A percentile compares a stretch with the other conserved stretches of the same genome.
Evolutionary conservation across 805 yeast genomes (phyloP).

Genomic region (Saccharomycopsis capsularis): DNA sequence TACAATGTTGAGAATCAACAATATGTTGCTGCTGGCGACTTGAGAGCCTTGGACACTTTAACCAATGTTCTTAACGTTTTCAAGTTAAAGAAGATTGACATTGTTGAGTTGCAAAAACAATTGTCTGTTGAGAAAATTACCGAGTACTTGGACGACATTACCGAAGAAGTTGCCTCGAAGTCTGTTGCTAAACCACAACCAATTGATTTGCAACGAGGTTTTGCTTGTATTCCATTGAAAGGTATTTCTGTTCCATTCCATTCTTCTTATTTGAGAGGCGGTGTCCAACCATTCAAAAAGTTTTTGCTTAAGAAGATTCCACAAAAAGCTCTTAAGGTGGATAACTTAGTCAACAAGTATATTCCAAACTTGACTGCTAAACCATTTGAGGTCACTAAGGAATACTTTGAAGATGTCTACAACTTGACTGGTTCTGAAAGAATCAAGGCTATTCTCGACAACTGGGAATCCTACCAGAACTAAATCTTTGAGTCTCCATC

Average conservation of each 20-base stretch:
- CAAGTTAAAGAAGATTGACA: constrained; percentile 90
- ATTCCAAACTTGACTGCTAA: constrained; percentile 98
- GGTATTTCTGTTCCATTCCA: constrained; percentile 99
- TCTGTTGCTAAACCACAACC: constrained; percentile 91
- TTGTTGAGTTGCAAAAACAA: constrained; percentile 75
- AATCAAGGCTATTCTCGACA: constrained; percentile 82
- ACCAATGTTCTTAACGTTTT: constrained; percentile 89
- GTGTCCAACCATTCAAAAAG: constrained; percentile 98
- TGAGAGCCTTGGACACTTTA: constrained; percentile 88
- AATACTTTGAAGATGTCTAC: constrained; percentile 94
- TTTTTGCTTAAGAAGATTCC: constrained; percentile 94
- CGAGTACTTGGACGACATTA: constrained; percentile 82
- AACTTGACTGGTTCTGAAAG: constrained; percentile 84
- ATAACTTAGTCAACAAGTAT: constrained; percentile 87
- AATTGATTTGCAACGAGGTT: constrained; percentile 94
- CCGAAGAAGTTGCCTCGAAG: constrained; percentile 75
- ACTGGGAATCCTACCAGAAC: constrained; percentile 80
- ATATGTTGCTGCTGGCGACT: constrained; percentile 98
- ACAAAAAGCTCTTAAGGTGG: constrained; percentile 90
- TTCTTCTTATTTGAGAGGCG: constrained; percentile 94
- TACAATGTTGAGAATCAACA: constrained; percentile 97
- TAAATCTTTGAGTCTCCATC: too few species aligned
- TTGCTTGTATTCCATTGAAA: constrained; percentile 95
- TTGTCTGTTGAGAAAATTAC: constrained; percentile 83
- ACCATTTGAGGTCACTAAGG: constrained; percentile 94